phyloP scores from a whole-genome alignment of 2,329 filamentous ascomycete genomes.

The Fusarium virguliforme region DNA sequence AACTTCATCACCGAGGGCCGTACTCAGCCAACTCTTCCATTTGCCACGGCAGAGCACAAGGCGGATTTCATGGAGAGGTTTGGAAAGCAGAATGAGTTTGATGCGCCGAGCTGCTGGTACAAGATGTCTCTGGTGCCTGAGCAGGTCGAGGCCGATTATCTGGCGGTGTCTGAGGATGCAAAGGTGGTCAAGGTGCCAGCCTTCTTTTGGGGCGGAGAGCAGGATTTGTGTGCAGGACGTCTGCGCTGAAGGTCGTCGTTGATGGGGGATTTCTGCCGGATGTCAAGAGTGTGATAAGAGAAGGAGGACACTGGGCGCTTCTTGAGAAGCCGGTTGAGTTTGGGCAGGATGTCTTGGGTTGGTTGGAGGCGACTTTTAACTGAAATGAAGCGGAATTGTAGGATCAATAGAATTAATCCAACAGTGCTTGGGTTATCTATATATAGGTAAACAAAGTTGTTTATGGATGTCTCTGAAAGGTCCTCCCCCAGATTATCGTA shows the following conservation, averaged over 20 bases:
- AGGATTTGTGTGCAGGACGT: slow-evolving; percentile 50
- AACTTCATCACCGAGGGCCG: slow-evolving; percentile 44
- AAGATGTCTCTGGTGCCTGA: slow-evolving; percentile 36
- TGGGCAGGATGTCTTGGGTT: slow-evolving; percentile 42
- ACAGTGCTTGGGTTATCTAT: no score
- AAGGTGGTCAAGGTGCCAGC: slow-evolving; percentile 48
- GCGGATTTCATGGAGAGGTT: slow-evolving; percentile 50
- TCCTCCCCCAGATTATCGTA: no score
- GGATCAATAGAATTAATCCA: no score
- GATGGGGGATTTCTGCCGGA: slow-evolving; percentile 48
- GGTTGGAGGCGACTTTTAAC: slow-evolving; percentile 34
- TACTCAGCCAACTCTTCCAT: slow-evolving; percentile 47
- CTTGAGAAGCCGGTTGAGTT: slow-evolving; percentile 52
- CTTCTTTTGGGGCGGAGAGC: slow-evolving; percentile 49
- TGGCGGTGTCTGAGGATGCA: slow-evolving; percentile 28
- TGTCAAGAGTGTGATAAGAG: slow-evolving; percentile 45
- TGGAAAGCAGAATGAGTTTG: slow-evolving; percentile 48
- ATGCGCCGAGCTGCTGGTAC: slow-evolving; percentile 52
- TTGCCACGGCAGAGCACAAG: slow-evolving; percentile 48
- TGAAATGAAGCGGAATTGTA: background rate
- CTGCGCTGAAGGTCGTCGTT: slow-evolving; percentile 38
- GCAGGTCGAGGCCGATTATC: slow-evolving; percentile 46
- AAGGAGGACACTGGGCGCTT: slow-evolving; percentile 53
- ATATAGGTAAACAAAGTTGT: no score
- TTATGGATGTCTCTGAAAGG: no score